phyloP scores from a whole-genome alignment of 768 basidiomycete genomes.

The Dentipellis fragilis region DNA sequence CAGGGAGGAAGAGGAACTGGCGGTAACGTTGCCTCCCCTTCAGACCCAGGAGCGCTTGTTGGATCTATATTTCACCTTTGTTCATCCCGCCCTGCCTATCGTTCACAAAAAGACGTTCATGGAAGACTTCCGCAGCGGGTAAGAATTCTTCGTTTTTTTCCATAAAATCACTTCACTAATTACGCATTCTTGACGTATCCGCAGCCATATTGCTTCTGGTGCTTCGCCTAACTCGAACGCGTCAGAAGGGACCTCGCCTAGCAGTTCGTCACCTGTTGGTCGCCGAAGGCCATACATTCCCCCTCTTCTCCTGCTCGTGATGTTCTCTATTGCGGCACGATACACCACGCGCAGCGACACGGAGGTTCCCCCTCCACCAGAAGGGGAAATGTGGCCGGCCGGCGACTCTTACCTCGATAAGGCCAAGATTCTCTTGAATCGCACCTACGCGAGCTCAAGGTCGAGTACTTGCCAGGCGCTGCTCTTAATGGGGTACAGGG shows the following conservation, averaged over 20 bases:
- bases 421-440: slow-evolving; percentile 59
- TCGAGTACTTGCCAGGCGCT: slow-evolving; percentile 72
- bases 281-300: slow-evolving; percentile 41
- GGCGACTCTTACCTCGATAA: slow-evolving; percentile 63
- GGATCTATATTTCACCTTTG: slow-evolving; percentile 70
- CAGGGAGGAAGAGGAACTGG: slow-evolving; percentile 27
- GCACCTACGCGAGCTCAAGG: slow-evolving; percentile 59
- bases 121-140: slow-evolving; percentile 40
- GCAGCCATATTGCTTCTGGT: slow-evolving; percentile 11
- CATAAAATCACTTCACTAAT: not conserved
- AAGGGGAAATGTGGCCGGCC: slow-evolving; percentile 69
- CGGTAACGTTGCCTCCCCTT: slow-evolving; percentile 41
- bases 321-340: slow-evolving; percentile 77
- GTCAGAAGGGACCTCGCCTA: slow-evolving; percentile 16
- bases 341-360: slow-evolving; percentile 32
- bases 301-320: slow-evolving; percentile 63
- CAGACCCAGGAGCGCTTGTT: slow-evolving; percentile 59
- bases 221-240: slow-evolving; percentile 24
- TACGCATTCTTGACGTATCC: not conserved
- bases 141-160: slow-evolving; percentile 7
- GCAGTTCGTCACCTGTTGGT: slow-evolving; percentile 24
- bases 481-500: slow-evolving; percentile 73
- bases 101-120: slow-evolving; percentile 63
- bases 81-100: slow-evolving; percentile 72
- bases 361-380: slow-evolving; percentile 26